phyloP scores from a whole-genome alignment of 257 asterid genomes.

The Gynochthodes officinalis region DNA sequence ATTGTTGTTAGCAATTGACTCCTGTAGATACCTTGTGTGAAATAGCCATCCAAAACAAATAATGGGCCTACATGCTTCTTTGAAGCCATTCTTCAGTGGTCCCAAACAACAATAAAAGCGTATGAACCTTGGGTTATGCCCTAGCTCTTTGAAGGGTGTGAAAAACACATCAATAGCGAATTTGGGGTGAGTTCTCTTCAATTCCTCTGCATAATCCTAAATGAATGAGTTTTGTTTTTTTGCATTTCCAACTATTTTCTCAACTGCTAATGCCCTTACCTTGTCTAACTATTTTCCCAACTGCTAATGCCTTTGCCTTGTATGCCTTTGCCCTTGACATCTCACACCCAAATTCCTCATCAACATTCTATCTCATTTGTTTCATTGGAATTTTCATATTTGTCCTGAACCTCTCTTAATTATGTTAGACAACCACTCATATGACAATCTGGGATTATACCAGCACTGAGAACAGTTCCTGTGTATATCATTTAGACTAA shows the following conservation, averaged over 20 bases:
- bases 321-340: not conserved
- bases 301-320: no score
- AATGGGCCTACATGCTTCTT: not conserved
- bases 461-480: not conserved
- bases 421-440: not conserved
- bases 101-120: no score
- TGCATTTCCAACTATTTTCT: not conserved
- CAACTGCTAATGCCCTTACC: not conserved
- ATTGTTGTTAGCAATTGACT: not conserved
- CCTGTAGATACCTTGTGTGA: not conserved
- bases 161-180: not conserved
- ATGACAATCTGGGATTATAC: not conserved
- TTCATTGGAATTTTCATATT: not conserved
- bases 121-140: not conserved
- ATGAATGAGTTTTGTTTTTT: not conserved
- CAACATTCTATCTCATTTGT: not conserved
- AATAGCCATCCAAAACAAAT: not conserved
- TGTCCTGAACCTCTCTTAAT: not conserved
- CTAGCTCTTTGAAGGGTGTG: not conserved
- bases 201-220: not conserved
- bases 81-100: not conserved
- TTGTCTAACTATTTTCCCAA: no score
- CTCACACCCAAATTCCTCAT: not conserved
- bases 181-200: not conserved
- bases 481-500: no score